These are phyloP conservation scores for Candida koratica DNA, from an alignment of 805 yeast species.

Conservation along the genomic window DNA sequence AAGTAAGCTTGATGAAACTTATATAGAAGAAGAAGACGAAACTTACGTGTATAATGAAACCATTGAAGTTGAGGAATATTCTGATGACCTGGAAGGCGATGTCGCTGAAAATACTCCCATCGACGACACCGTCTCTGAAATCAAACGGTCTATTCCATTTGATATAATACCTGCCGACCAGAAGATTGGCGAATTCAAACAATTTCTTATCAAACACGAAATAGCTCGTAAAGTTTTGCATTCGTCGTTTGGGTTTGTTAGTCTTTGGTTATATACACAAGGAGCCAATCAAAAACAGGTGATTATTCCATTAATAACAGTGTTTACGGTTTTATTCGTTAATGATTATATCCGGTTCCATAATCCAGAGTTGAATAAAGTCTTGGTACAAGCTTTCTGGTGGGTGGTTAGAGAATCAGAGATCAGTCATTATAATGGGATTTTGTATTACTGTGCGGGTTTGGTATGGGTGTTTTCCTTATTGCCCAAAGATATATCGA, in stretches of 20 bases:
- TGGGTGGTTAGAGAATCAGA: slow-evolving; percentile 84
- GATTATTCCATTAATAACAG: slow-evolving; percentile 53
- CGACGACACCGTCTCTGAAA: slow-evolving; percentile 16
- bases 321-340: slow-evolving; percentile 53
- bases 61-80: slow-evolving; percentile 15
- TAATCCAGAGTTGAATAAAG: slow-evolving; percentile 56
- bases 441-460: slow-evolving; percentile 82
- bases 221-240: slow-evolving; percentile 85
- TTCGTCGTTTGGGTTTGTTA: slow-evolving; percentile 80
- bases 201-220: slow-evolving; percentile 56
- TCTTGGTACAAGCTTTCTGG: slow-evolving; percentile 67
- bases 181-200: slow-evolving; percentile 1
- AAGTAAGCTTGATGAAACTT: slow-evolving; percentile 23
- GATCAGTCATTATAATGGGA: slow-evolving; percentile 71
- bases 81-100: slow-evolving; percentile 14
- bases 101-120: slow-evolving; percentile 16
- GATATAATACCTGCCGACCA: slow-evolving; percentile 1
- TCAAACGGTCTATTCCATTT: slow-evolving; percentile 2
- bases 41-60: slow-evolving; percentile 28
- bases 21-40: slow-evolving; percentile 38
- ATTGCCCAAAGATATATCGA: slow-evolving; percentile 75
- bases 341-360: slow-evolving; percentile 68
- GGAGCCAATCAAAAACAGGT: slow-evolving; percentile 57
- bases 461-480: slow-evolving; percentile 62
- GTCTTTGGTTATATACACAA: slow-evolving; percentile 65